A percentile compares a stretch with the other conserved stretches of the same genome.
Conservation (phyloP, 2,329 filamentous ascomycete species). For the Penicillium frequentans region DNA sequence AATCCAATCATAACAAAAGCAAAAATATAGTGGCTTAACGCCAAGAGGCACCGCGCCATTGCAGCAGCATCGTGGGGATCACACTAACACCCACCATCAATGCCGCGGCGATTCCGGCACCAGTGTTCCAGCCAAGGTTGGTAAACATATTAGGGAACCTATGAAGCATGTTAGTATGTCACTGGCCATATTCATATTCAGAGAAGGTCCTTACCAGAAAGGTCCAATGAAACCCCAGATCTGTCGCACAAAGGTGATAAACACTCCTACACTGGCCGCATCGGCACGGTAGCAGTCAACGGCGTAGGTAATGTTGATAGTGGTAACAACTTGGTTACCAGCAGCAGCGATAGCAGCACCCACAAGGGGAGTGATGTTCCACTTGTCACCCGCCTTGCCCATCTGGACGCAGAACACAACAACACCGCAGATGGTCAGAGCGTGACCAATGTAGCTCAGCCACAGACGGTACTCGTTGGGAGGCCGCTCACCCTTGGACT, state of each 20-base stretch:
- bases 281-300: constrained; percentile 60
- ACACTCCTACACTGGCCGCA: constrained; percentile 59
- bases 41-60: constrained; percentile 29
- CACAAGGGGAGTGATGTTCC: constrained; percentile 59
- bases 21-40: constrained; percentile 2
- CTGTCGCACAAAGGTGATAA: constrained; percentile 57
- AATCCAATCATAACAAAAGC: neutral
- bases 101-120: constrained; percentile 29
- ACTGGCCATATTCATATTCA: neutral
- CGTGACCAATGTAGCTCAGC: constrained; percentile 58
- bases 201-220: constrained; percentile 31
- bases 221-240: constrained; percentile 40
- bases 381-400: constrained; percentile 45
- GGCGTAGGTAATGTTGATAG: constrained; percentile 60
- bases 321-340: constrained; percentile 64
- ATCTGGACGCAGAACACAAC: constrained; percentile 59
- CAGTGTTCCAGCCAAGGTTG: constrained; percentile 30
- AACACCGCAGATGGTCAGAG: constrained; percentile 54
- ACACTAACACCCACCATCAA: constrained; percentile 33
- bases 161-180: constrained; percentile 6
- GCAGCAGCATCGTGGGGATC: constrained; percentile 30
- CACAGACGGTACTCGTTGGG: constrained; percentile 58
- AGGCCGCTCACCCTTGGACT: constrained; percentile 36
- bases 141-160: constrained; percentile 38
- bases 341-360: constrained; percentile 54